Evolutionary conservation across 169 alveolate genomes (phyloP), one percentile per base, ranked within the genome.

Genomic region (Amoebophrya sp.): DNA sequence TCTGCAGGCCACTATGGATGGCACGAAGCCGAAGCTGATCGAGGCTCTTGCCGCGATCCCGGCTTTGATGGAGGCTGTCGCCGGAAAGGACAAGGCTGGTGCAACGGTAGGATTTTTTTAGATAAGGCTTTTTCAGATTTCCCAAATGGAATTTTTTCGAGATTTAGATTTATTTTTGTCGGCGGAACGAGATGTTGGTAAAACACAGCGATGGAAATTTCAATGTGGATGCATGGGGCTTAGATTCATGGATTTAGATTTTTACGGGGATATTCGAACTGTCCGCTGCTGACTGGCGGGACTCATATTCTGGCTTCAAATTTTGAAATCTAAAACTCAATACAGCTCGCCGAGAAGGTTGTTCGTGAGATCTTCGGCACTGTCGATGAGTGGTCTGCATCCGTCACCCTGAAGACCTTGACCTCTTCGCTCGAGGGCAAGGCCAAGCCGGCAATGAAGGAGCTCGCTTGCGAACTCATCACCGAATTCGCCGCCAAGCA

Each of bases 401-500:
- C 83, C 33, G 12, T 26, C 26, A 0, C 33, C 83, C 83, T 65
- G 33, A 1, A 65, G 2, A 18, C 33, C 2, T 36, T 65, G 83
- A 10, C 0, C 83, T 26, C 18, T 29, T 29, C 83, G 10, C 83
- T 65, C 83, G 83, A 65, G 39, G 83, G 83, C n/a, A 65, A 65
- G 83, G 83, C 83, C 83, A 65, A 65, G 83, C 83, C 83, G 10
- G 39, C 83, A 0, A 26, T 36, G 39, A 65, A 65, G 83, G 83
- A 65, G 83, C 83, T 65, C 2, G 83, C 83, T 29, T 36, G 18
- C 33, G n/a, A 29, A 29, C 12, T 65, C 33, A 36, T 65, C 2
- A 10, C 18, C 38, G 26, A 6, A 10, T 65, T 65, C 83, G 83
- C 83, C 33, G n/a, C 18, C 38, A 65, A 65, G 83, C 83, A 65